Percentiles rank a stretch among this genome's conserved stretches.
Conservation (phyloP, 1,139 yeast species). For the Nakaseomyces kungkrabaensis region DNA sequence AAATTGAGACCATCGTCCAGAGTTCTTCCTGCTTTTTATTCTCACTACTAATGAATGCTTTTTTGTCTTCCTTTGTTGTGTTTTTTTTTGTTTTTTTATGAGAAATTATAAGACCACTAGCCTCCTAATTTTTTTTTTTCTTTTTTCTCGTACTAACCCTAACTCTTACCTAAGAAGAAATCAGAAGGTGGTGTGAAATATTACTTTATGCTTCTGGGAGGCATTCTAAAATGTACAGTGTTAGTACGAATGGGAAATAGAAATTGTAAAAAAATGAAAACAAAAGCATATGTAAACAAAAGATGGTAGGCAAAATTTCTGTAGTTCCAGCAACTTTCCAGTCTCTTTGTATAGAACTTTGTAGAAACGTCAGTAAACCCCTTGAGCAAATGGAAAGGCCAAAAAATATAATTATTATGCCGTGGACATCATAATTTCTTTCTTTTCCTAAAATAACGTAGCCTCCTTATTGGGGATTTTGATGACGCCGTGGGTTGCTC, state of each 20-base stretch:
- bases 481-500: constrained; percentile 10
- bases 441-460: constrained; percentile 6
- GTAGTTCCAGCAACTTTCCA: not conserved
- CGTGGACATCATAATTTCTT: constrained; percentile 1
- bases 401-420: not conserved
- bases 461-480: constrained; percentile 11
- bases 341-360: not conserved
- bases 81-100: not conserved
- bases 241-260: too few species aligned
- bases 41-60: too few species aligned
- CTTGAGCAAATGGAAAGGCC: not conserved
- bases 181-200: not conserved
- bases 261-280: too few species aligned
- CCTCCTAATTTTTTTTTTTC: not conserved
- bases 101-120: not conserved
- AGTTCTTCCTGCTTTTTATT: too few species aligned
- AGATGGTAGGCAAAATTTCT: too few species aligned
- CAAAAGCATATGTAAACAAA: not conserved
- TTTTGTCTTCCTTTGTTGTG: not conserved
- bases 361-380: too few species aligned
- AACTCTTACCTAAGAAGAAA: not conserved
- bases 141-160: not conserved
- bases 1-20: too few species aligned
- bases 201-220: not conserved
- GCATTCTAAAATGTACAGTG: not conserved